These are phyloP conservation scores for Paraphoma sp. DNA, from an alignment of 2,329 filamentous ascomycete genomes.

Conservation along the genomic window DNA sequence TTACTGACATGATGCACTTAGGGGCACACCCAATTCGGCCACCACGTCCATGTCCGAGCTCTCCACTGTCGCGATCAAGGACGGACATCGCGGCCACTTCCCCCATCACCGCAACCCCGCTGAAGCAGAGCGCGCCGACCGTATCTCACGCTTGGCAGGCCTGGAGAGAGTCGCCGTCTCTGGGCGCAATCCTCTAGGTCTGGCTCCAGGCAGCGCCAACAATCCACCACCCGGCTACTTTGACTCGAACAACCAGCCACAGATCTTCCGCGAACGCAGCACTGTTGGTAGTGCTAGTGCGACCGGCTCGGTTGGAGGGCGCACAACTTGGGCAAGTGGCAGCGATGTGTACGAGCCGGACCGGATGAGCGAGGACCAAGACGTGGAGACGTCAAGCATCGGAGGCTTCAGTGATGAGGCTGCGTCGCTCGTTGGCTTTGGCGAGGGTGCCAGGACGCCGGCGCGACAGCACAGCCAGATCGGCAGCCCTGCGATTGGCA, in stretches of 20 bases:
- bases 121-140: slow-evolving; percentile 91
- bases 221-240: slow-evolving; percentile 70
- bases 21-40: slow-evolving; percentile 90
- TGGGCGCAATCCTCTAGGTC: slow-evolving; percentile 58
- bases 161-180: slow-evolving; percentile 85
- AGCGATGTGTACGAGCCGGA: slow-evolving; percentile 69
- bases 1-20: slow-evolving; percentile 47
- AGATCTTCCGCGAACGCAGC: slow-evolving; percentile 76
- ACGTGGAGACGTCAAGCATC: slow-evolving; percentile 67
- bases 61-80: slow-evolving; percentile 94
- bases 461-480: slow-evolving; percentile 69
- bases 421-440: slow-evolving; percentile 87
- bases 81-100: slow-evolving; percentile 86
- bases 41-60: slow-evolving; percentile 91
- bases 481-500: slow-evolving; percentile 75
- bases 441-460: slow-evolving; percentile 77
- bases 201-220: slow-evolving; percentile 54
- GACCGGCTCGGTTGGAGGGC: slow-evolving; percentile 76
- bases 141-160: slow-evolving; percentile 93
- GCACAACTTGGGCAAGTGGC: slow-evolving; percentile 71
- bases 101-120: slow-evolving; percentile 72
- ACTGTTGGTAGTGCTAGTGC: slow-evolving; percentile 92
- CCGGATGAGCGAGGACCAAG: slow-evolving; percentile 71
- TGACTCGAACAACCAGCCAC: slow-evolving; percentile 71
- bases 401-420: slow-evolving; percentile 87